These are phyloP conservation scores for Alternaria arbusti DNA, from an alignment of 2,329 filamentous ascomycete genomes.

Conservation along the genomic window DNA sequence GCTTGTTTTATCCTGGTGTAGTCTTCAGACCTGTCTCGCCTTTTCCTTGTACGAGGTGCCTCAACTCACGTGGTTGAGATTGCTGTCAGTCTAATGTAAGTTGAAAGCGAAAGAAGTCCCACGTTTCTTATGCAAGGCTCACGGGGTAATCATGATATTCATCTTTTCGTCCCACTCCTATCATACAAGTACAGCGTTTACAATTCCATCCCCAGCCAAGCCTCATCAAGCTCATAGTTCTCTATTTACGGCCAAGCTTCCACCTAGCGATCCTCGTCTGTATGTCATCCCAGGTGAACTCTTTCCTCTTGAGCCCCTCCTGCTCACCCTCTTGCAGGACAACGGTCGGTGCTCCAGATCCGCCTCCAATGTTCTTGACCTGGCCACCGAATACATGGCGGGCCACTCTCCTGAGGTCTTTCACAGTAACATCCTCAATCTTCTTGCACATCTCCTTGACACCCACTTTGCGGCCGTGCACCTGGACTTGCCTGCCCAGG, in stretches of 20 bases:
- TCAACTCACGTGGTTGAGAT: background rate
- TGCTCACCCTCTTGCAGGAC: conserved; percentile 90
- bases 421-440: conserved; percentile 81
- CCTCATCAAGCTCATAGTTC: background rate
- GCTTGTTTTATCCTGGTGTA: background rate
- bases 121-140: background rate
- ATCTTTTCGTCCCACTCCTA: background rate
- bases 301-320: conserved; percentile 69
- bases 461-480: conserved; percentile 91
- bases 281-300: conserved; percentile 85
- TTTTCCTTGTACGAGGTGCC: background rate
- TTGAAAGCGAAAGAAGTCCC: background rate
- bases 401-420: conserved; percentile 84
- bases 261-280: conserved; percentile 84
- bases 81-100: background rate
- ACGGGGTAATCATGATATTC: background rate
- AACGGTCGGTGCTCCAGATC: conserved; percentile 89
- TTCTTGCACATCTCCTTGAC: conserved; percentile 90
- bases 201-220: background rate
- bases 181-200: background rate
- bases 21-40: background rate
- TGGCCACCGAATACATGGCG: conserved; percentile 76
- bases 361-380: conserved; percentile 75
- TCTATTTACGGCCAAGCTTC: conserved; percentile 72
- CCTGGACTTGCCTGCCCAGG: conserved; percentile 90